Conservation (phyloP, 345 rosid species). For the Hevea brasiliensis region DNA sequence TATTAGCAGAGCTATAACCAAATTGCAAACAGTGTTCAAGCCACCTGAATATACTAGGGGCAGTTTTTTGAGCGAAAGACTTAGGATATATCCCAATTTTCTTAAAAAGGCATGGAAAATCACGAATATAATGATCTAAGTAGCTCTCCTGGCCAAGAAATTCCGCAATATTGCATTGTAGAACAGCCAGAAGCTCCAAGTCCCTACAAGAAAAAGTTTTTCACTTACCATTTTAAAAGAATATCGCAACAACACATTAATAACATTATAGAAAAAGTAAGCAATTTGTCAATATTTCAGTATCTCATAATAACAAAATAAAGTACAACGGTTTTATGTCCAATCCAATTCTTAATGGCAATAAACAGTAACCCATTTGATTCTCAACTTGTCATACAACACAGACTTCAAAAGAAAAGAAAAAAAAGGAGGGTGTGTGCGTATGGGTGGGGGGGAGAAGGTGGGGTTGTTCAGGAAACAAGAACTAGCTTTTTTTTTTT, state of each 20-base stretch:
- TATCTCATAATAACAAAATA: not conserved
- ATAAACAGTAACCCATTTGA: not conserved
- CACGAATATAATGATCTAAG: conserved; percentile 83
- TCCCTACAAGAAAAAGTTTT: conserved; percentile 50
- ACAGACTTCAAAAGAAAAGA: not conserved
- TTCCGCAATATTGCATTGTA: conserved; percentile 67
- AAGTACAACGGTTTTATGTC: not conserved
- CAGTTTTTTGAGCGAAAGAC: conserved; percentile 47
- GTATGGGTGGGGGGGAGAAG: not conserved
- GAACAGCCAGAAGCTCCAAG: conserved; percentile 69
- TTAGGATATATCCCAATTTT: conserved; percentile 32
- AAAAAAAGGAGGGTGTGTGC: too few species aligned
- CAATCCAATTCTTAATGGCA: not conserved
- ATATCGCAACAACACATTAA: not conserved
- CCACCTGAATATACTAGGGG: conserved; percentile 88
- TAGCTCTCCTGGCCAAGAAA: conserved; percentile 71
- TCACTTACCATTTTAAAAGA: not conserved
- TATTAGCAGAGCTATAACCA: conserved; percentile 55
- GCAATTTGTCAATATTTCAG: not conserved
- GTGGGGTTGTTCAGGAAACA: not conserved
- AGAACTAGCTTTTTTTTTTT: too few species aligned
- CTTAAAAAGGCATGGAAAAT: conserved; percentile 72
- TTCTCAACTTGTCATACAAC: not conserved
- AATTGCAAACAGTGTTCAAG: conserved; percentile 70
- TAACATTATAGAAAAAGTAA: not conserved